A percentile compares a stretch with the other conserved stretches of the same genome.
Conservation (phyloP, 345 rosid species). For the Adansonia digitata region DNA sequence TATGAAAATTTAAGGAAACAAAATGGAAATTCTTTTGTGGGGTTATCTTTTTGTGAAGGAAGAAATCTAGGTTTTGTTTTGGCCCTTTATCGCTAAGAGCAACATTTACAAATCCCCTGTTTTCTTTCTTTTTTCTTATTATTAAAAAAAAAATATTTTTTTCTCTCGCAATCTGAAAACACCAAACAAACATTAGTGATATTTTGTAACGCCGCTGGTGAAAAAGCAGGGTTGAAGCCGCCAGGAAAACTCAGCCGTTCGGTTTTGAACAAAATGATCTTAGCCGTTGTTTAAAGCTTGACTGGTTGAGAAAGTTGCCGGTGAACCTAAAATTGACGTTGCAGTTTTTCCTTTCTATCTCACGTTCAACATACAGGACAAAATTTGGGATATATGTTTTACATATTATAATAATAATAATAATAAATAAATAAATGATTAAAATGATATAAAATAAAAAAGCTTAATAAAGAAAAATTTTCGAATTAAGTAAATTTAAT, state of each 20-base stretch:
- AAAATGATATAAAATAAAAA: no score
- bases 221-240: not conserved
- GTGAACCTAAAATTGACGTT: not conserved
- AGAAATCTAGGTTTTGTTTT: slow-evolving; percentile 46
- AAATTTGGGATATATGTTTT: not conserved
- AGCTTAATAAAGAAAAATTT: no score
- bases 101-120: slow-evolving; percentile 15
- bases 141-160: no score
- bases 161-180: not conserved
- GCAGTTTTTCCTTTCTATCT: not conserved
- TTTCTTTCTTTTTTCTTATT: not conserved
- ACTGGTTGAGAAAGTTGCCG: not conserved
- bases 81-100: slow-evolving; percentile 20
- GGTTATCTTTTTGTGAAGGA: slow-evolving; percentile 8
- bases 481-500: no score
- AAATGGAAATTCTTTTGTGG: not conserved
- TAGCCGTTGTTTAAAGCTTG: not conserved
- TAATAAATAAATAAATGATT: no score
- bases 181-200: not conserved
- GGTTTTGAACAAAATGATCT: not conserved
- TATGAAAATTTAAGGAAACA: not conserved
- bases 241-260: not conserved
- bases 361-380: not conserved
- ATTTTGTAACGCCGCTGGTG: not conserved
- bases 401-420: no score